These are phyloP conservation scores for Ascochyta viciae-villosae DNA, from an alignment of 2,329 filamentous ascomycete genomes.

Conservation along the genomic window DNA sequence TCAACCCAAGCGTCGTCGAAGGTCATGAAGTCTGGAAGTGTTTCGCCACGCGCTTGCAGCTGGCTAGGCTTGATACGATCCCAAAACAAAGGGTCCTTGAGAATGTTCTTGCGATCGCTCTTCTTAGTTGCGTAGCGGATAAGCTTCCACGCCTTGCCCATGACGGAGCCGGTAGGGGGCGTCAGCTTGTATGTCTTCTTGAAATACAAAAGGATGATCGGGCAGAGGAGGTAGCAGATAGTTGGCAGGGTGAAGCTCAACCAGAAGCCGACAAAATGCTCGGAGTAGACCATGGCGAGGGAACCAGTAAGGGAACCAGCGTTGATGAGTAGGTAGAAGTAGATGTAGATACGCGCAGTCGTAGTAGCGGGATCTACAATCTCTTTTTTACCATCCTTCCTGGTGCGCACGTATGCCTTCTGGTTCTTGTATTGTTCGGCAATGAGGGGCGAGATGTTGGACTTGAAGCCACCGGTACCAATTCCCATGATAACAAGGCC, in stretches of 20 bases:
- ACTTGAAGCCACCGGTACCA: constrained; percentile 74
- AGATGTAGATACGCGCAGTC: constrained; percentile 66
- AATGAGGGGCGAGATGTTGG: constrained; percentile 64
- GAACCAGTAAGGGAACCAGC: constrained; percentile 49
- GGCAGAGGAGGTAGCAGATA: constrained; percentile 64
- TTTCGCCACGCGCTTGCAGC: constrained; percentile 43
- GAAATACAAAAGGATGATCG: constrained; percentile 64
- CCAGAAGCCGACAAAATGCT: constrained; percentile 71
- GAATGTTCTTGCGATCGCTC: constrained; percentile 30
- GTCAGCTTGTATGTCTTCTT: constrained; percentile 70
- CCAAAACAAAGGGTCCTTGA: constrained; percentile 59
- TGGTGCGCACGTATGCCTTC: constrained; percentile 38
- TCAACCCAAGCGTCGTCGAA: constrained; percentile 83
- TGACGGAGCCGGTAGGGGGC: constrained; percentile 74
- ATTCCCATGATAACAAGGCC: constrained; percentile 69
- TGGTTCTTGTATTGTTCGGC: constrained; percentile 64
- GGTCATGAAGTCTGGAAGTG: constrained; percentile 74
- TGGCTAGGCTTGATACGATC: constrained; percentile 66
- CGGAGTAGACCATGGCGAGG: constrained; percentile 48
- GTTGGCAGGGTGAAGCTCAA: constrained; percentile 74
- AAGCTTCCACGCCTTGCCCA: constrained; percentile 70
- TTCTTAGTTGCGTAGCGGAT: constrained; percentile 56
- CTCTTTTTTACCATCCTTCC: constrained; percentile 57
- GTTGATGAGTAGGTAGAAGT: constrained; percentile 46
- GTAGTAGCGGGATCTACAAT: constrained; percentile 72